Conservation (phyloP, 805 yeast genomes). For the Isabelozyma heimii region DNA sequence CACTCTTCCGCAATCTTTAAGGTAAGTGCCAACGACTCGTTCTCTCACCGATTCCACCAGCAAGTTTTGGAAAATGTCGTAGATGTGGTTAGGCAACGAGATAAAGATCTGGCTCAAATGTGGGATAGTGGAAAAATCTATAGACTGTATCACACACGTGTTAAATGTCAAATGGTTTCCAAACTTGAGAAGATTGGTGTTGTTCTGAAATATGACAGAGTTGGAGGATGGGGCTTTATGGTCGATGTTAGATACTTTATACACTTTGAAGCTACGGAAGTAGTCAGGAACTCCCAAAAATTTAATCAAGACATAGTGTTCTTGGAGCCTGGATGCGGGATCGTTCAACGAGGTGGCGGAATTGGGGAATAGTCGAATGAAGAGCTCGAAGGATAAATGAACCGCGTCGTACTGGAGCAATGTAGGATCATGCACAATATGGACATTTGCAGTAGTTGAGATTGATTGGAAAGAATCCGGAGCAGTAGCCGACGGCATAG, state of each 20-base stretch:
- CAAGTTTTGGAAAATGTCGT: conserved; percentile 28
- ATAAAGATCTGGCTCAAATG: conserved; percentile 44
- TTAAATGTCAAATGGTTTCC: conserved; percentile 43
- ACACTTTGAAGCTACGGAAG: conserved; percentile 30
- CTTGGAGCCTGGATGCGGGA: not conserved
- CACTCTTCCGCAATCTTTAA: conserved; percentile 19
- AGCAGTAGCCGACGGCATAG: conserved; percentile 13
- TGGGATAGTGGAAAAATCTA: conserved; percentile 31
- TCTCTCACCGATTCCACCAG: conserved; percentile 31
- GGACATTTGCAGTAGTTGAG: conserved; percentile 26
- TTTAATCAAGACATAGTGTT: conserved; percentile 30
- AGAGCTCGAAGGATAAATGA: conserved; percentile 33
- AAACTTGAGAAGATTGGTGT: conserved; percentile 28
- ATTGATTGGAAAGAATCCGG: conserved; percentile 9
- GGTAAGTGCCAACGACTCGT: conserved; percentile 25
- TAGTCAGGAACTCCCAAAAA: conserved; percentile 39
- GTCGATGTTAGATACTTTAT: conserved; percentile 30
- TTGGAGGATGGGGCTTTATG: conserved; percentile 18
- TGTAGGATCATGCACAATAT: conserved; percentile 30
- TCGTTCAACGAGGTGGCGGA: conserved; percentile 1
- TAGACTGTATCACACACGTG: conserved; percentile 33
- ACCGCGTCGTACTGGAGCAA: conserved; percentile 20
- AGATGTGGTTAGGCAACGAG: conserved; percentile 44
- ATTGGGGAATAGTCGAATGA: conserved; percentile 28
- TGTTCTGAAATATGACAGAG: conserved; percentile 39